phyloP scores from a whole-genome alignment of 805 yeast species.

The Sugiyamaella marilandica region DNA sequence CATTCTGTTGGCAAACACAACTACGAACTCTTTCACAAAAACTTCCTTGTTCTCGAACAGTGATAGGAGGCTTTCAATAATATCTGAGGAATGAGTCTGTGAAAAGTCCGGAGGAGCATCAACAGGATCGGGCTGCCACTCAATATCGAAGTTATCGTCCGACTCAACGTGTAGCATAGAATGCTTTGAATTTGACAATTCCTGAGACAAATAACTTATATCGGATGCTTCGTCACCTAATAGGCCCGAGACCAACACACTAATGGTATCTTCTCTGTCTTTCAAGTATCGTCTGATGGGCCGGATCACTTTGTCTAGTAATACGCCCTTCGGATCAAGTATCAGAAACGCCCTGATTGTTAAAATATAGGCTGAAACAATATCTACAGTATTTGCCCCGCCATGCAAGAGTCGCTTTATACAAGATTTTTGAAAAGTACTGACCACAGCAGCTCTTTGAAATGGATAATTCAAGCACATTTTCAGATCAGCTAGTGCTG shows the following conservation, averaged over 20 bases:
- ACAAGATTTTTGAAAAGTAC: conserved; percentile 44
- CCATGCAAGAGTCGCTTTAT: conserved; percentile 58
- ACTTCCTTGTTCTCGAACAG: conserved; percentile 65
- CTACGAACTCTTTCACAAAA: conserved; percentile 61
- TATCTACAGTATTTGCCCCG: conserved; percentile 72
- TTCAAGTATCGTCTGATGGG: conserved; percentile 70
- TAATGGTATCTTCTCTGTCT: conserved; percentile 68
- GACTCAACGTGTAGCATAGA: conserved; percentile 15
- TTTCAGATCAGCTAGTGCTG: conserved; percentile 56
- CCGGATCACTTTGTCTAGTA: conserved; percentile 69
- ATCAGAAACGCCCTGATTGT: conserved; percentile 66
- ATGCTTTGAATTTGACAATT: conserved; percentile 35
- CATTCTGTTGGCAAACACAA: conserved; percentile 54
- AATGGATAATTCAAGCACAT: conserved; percentile 43
- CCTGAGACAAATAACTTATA: conserved; percentile 51
- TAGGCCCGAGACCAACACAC: conserved; percentile 65
- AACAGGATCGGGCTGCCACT: conserved; percentile 82
- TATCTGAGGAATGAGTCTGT: conserved; percentile 52
- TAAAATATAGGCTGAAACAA: conserved; percentile 62
- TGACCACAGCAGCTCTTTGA: conserved; percentile 51
- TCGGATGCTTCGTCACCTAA: conserved; percentile 42
- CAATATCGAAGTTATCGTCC: conserved; percentile 45
- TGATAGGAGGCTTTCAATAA: conserved; percentile 65
- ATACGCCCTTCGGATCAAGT: conserved; percentile 83
- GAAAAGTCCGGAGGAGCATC: conserved; percentile 87